A percentile compares a stretch with the other conserved stretches of the same genome.
phyloP scores from a whole-genome alignment of 495 filamentous ascomycete species.

The Penicillium diatomitis region DNA sequence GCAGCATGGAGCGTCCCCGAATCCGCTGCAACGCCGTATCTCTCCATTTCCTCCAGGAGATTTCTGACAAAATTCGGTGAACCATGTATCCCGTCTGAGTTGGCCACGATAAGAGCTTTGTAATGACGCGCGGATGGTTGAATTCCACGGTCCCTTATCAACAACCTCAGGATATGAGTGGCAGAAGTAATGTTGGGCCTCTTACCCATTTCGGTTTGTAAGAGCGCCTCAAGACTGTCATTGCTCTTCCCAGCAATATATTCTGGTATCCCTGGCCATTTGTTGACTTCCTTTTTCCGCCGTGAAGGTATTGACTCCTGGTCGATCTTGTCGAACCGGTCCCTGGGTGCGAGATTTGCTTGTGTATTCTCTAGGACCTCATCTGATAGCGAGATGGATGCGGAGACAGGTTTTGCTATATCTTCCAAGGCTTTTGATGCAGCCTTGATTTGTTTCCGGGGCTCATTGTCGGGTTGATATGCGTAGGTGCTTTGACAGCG shows the following conservation, averaged over 20 bases:
- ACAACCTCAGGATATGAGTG: conserved; percentile 22
- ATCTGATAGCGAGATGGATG: neutral
- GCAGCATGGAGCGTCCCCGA: conserved; percentile 59
- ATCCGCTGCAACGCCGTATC: conserved; percentile 48
- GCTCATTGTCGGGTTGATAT: neutral
- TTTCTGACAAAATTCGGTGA: conserved; percentile 49
- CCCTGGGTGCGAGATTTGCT: neutral
- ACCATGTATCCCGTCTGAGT: conserved; percentile 52
- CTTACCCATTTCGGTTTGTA: conserved; percentile 14
- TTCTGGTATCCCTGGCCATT: neutral
- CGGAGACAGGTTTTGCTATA: neutral
- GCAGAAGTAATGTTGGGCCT: conserved; percentile 15
- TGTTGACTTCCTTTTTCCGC: neutral
- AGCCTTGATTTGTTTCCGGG: neutral
- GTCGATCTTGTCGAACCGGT: neutral
- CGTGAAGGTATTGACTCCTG: neutral
- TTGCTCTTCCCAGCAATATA: conserved; percentile 3
- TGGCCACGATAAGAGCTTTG: conserved; percentile 60
- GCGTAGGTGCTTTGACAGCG: conserved; percentile 16
- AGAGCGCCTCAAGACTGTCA: conserved; percentile 17
- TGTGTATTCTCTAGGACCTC: neutral
- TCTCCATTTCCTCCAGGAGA: conserved; percentile 64
- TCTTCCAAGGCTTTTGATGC: neutral
- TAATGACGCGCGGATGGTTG: conserved; percentile 60
- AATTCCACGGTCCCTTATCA: conserved; percentile 55